Base-by-base conservation (phyloP, 2,329 filamentous ascomycete species). In the Aspergillus sp. region DNA sequence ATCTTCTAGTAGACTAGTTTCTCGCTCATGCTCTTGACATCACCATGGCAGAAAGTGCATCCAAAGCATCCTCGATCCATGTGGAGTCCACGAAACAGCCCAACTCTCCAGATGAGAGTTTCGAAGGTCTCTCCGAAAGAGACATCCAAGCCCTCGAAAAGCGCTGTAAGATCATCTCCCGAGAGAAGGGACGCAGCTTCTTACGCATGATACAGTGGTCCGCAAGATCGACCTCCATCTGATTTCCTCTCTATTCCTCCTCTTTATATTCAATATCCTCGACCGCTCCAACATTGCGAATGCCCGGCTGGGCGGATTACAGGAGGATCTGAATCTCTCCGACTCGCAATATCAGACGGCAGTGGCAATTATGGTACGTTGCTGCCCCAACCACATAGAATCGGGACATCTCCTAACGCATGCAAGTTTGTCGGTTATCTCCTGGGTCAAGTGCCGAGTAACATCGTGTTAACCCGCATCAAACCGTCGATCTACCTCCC, bases 231-330 rank as follows among this genome's bases (percentile, higher is more conserved):
- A 58, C 33, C 8, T 56, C 5, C 53, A 58, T 36, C 33, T 60
- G 11, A 49, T 60, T 19, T 53, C 55, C 3, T 50, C 56, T 2
- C n/a, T 55, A 14, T 56, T 57, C 20, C 50, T 59, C 3, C 43
- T 59, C 6, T 60, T 60, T 35, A 57, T 63, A 17, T 57, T 71
- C 41, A 71, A 69, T 41, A 70, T 69, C 40, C 76, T 85, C 26
- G 84, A 87, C 61, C 76, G 84, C 33, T 86, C 86, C 66, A 86
- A 88, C 67, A 87, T 88, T 56, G 84, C 84, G 2, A 79, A 84
- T 1, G 86, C 86, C 1, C 79, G 82, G 19, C 76, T 89, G 48
- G 82, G 83, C 63, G 85, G 85, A 5, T 73, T 89, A 17, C 81
- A 87, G 51, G 74, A 76, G 8, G 86, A 88, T 47, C 70, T 88